Conservation (phyloP, 345 rosid species). For the Citrus trifoliata region DNA sequence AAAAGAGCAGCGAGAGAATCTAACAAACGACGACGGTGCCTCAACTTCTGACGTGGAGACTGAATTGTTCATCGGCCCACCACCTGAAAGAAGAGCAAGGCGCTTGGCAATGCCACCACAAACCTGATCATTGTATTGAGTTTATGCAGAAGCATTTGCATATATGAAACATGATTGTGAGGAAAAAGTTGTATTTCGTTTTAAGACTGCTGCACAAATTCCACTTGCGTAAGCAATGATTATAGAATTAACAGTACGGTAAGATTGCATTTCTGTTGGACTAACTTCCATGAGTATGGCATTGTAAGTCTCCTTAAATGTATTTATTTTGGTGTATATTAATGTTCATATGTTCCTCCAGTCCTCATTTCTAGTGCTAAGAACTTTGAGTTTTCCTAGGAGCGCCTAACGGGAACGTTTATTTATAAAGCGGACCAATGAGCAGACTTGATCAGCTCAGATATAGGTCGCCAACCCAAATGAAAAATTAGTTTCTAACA, state of each 20-base stretch:
- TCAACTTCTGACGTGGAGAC: slow-evolving; percentile 82
- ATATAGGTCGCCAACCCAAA: neutral
- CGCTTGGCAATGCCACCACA: slow-evolving; percentile 11
- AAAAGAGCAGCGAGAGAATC: slow-evolving; percentile 17
- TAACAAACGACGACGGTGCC: slow-evolving; percentile 35
- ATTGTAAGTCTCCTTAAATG: neutral
- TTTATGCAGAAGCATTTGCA: neutral
- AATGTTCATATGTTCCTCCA: neutral
- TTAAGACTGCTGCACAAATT: neutral
- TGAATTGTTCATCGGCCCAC: slow-evolving; percentile 77
- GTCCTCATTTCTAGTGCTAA: neutral
- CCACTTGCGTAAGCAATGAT: neutral
- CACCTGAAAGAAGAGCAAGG: slow-evolving; percentile 58
- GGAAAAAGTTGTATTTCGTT: neutral
- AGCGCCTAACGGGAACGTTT: neutral
- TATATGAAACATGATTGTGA: neutral
- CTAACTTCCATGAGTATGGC: neutral
- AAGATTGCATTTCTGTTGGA: neutral
- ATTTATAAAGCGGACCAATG: neutral
- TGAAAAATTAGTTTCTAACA: neutral
- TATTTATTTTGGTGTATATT: neutral
- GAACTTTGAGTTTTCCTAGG: neutral
- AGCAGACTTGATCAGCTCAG: neutral
- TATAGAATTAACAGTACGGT: neutral
- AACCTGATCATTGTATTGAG: neutral